Conservation (phyloP, 108 stramenopile species). For the Nitzschia putrida region DNA sequence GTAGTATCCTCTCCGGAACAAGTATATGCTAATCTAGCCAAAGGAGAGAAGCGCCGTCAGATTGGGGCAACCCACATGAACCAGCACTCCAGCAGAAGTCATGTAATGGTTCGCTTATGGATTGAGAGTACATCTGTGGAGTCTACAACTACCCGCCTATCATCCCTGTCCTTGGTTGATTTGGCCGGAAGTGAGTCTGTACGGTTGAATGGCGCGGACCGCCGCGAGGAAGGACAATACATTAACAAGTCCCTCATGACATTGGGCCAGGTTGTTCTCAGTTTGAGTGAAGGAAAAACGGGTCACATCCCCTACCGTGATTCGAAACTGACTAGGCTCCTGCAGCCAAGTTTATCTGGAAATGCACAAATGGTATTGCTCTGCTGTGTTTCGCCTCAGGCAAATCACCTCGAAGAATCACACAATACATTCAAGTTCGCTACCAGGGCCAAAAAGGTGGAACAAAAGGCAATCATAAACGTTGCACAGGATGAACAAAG, state of each 20-base stretch:
- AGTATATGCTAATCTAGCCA: slow-evolving; percentile 74
- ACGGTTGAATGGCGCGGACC: slow-evolving; percentile 72
- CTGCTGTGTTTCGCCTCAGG: slow-evolving; percentile 77
- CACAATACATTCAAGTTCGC: slow-evolving; percentile 95
- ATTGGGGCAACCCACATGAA: slow-evolving; percentile 94
- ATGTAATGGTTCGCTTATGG: slow-evolving; percentile 87
- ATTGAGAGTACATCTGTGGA: slow-evolving; percentile 76
- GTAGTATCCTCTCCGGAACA: slow-evolving; percentile 82
- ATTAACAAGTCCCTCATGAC: slow-evolving; percentile 97
- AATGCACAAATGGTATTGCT: slow-evolving; percentile 88
- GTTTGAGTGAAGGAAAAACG: slow-evolving; percentile 61
- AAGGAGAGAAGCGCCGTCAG: slow-evolving; percentile 79
- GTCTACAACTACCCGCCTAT: slow-evolving; percentile 49
- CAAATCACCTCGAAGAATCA: slow-evolving; percentile 80
- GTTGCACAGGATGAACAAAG: slow-evolving; percentile 70
- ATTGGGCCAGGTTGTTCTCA: slow-evolving; percentile 88
- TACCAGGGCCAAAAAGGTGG: slow-evolving; percentile 85
- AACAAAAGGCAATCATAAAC: slow-evolving; percentile 80
- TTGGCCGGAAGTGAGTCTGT: slow-evolving; percentile 88
- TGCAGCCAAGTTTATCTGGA: slow-evolving; percentile 89
- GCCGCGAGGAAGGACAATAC: slow-evolving; percentile 95
- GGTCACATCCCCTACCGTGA: slow-evolving; percentile 81
- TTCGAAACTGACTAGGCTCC: slow-evolving; percentile 90
- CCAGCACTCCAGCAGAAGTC: slow-evolving; percentile 79
- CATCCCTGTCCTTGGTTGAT: slow-evolving; percentile 77